These are phyloP conservation scores for Schizophyllum commune DNA, from an alignment of 1,284 basidiomycete species.

Conservation along the genomic window DNA sequence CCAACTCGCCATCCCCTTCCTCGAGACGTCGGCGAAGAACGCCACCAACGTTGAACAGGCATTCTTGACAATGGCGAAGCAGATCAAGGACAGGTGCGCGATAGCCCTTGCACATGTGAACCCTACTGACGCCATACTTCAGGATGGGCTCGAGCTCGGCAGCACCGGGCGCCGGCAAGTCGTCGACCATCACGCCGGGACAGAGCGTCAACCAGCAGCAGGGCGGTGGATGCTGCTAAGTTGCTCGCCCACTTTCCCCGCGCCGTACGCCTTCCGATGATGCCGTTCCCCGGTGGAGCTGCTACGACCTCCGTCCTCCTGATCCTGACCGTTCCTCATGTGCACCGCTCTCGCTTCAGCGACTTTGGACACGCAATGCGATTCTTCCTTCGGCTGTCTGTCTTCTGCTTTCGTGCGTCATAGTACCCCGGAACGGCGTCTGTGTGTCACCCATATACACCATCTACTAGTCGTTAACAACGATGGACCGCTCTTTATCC, in stretches of 20 bases:
- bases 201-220: constrained; percentile 72
- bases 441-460: constrained; percentile 21
- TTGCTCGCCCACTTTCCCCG: constrained; percentile 6
- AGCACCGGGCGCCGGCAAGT: constrained; percentile 63
- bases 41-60: constrained; percentile 99
- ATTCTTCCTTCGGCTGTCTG: background rate
- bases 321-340: constrained; percentile 10
- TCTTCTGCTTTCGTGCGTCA: background rate
- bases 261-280: background rate
- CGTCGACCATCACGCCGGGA: constrained; percentile 61
- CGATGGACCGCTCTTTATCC: constrained; percentile 16
- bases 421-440: constrained; percentile 1
- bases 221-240: constrained; percentile 67
- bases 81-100: constrained; percentile 89
- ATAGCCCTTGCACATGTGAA: background rate
- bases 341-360: constrained; percentile 12
- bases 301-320: constrained; percentile 7
- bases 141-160: constrained; percentile 77
- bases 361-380: constrained; percentile 11
- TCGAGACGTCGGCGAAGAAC: constrained; percentile 99
- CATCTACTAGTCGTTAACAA: constrained; percentile 15
- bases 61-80: constrained; percentile 99
- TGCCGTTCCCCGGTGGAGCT: constrained; percentile 7
- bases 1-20: constrained; percentile 91
- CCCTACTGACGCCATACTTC: constrained; percentile 7